phyloP scores from a whole-genome alignment of 768 basidiomycete genomes.

The Podaxis carcinomalis region DNA sequence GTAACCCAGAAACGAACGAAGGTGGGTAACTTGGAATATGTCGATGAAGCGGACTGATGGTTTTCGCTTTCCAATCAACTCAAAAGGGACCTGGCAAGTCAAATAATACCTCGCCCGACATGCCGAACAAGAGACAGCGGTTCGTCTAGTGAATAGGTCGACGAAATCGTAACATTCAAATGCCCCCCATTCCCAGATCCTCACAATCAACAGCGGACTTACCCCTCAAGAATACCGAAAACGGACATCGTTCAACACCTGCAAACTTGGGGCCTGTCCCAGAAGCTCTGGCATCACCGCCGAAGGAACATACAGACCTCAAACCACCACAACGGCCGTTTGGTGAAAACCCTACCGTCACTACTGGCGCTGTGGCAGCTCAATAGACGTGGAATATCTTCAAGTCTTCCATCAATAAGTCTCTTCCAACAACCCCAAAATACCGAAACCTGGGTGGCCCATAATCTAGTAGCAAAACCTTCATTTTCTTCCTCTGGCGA shows the following conservation, averaged over 20 bases:
- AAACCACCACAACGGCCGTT: constrained; percentile 60
- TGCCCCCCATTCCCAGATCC: constrained; percentile 36
- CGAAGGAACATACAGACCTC: constrained; percentile 43
- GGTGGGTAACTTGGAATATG: constrained; percentile 28
- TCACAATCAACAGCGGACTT: constrained; percentile 34
- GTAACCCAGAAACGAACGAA: constrained; percentile 73
- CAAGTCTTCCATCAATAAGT: constrained; percentile 9
- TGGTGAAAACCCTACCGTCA: constrained; percentile 55
- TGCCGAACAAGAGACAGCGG: constrained; percentile 82
- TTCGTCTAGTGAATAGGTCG: constrained; percentile 40
- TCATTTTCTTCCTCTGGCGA: constrained; percentile 25
- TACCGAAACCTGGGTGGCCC: constrained; percentile 1
- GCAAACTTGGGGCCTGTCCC: constrained; percentile 25
- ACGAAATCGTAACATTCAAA: constrained; percentile 21
- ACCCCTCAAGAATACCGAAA: constrained; percentile 37
- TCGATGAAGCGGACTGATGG: neutral
- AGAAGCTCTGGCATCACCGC: constrained; percentile 34
- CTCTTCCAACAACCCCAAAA: neutral
- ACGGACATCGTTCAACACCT: constrained; percentile 27
- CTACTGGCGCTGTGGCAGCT: constrained; percentile 39
- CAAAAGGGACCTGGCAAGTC: constrained; percentile 60
- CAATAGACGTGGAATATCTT: constrained; percentile 23
- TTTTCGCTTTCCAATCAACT: constrained; percentile 5
- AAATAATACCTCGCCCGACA: constrained; percentile 57
- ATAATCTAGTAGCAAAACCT: constrained; percentile 12